phyloP scores from a whole-genome alignment of 2,329 filamentous ascomycete genomes.

The Xylaria hypoxylon region DNA sequence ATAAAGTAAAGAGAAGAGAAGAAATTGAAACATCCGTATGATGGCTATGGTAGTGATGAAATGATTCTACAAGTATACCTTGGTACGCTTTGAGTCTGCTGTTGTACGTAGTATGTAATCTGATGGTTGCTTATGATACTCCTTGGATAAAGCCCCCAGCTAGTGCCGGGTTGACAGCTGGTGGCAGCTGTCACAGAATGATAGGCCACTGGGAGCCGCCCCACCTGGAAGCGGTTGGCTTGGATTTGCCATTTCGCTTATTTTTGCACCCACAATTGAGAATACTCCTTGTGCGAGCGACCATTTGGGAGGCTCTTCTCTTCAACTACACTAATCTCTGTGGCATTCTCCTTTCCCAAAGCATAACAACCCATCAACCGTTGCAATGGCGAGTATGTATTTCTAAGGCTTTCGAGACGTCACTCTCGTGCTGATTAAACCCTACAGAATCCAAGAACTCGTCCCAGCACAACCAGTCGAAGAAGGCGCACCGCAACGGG shows the following conservation, averaged over 20 bases:
- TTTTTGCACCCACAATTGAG: slow-evolving; percentile 51
- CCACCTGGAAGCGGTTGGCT: slow-evolving; percentile 14
- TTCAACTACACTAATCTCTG: slow-evolving; percentile 41
- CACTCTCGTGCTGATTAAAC: slow-evolving; percentile 45
- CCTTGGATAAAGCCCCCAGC: no score
- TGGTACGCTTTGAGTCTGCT: background rate
- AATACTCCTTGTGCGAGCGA: slow-evolving; percentile 44
- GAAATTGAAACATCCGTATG: background rate
- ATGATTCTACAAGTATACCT: background rate
- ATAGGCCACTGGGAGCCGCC: background rate
- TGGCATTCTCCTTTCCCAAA: slow-evolving; percentile 42
- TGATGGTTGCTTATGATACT: no score
- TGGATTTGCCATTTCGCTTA: slow-evolving; percentile 47
- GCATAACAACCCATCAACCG: slow-evolving; percentile 45
- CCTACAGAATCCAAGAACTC: slow-evolving; percentile 97
- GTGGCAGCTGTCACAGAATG: slow-evolving; percentile 5
- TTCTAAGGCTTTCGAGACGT: background rate
- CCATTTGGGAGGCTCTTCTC: slow-evolving; percentile 41
- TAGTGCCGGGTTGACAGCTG: no score
- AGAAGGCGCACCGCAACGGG: slow-evolving; percentile 99
- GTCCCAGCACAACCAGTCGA: slow-evolving; percentile 98
- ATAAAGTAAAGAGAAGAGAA: background rate
- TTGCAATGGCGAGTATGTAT: slow-evolving; percentile 78
- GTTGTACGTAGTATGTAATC: no score
- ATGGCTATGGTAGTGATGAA: background rate